These are phyloP conservation scores for Aegilops umbellulata DNA, from an alignment of 176 grass and related monocot genomes.

Conservation along the genomic window DNA sequence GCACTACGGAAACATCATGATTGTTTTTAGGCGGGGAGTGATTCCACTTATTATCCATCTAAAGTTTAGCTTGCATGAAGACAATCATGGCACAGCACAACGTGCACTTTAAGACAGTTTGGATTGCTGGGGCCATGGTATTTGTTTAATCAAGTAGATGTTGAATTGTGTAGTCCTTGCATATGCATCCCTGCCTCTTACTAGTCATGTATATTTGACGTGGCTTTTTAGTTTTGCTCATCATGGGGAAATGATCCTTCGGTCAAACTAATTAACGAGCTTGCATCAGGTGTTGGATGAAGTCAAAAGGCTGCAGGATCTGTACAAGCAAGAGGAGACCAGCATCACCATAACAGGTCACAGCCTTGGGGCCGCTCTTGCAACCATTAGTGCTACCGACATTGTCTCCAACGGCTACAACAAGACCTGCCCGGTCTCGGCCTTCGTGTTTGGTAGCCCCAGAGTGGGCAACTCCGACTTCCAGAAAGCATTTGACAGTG, in stretches of 20 bases:
- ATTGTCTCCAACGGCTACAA: conserved; percentile 64
- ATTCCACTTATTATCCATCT: background rate
- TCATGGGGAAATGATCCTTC: background rate
- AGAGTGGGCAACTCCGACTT: conserved; percentile 74
- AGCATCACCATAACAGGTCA: conserved; percentile 92
- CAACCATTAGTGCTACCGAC: conserved; percentile 74
- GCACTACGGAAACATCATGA: conserved; percentile 30
- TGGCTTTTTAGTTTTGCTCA: background rate
- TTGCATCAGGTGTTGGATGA: conserved; percentile 69
- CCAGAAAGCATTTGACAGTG: conserved; percentile 41
- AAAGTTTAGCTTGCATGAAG: conserved; percentile 5
- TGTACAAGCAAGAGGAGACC: conserved; percentile 68
- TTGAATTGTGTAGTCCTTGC: background rate
- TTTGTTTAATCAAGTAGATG: conserved; percentile 8
- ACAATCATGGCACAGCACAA: conserved; percentile 3
- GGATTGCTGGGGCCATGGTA: background rate
- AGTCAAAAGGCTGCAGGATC: conserved; percentile 51
- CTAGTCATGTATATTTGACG: conserved; percentile 4
- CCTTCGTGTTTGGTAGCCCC: conserved; percentile 70
- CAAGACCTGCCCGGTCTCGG: conserved; percentile 40
- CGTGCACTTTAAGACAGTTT: conserved; percentile 17
- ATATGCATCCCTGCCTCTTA: background rate
- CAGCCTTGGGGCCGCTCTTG: conserved; percentile 77
- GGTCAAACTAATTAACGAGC: conserved; percentile 22
- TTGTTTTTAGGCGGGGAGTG: conserved; percentile 7